Conservation (phyloP, 2,329 filamentous ascomycete genomes). For the Berkeleyomyces basicola region DNA sequence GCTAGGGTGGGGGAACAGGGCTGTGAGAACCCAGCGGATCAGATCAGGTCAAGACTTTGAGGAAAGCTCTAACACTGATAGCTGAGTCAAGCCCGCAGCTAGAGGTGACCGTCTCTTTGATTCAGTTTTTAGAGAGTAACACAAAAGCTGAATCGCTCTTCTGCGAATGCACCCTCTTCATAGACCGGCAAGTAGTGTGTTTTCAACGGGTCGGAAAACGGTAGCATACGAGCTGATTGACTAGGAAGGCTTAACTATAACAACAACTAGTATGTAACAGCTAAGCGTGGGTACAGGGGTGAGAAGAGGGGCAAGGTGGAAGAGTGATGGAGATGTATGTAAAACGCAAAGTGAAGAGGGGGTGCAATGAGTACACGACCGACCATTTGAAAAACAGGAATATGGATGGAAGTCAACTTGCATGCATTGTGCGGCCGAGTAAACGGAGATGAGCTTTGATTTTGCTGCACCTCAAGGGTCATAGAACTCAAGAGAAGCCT, state of each 20-base stretch:
- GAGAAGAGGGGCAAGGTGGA: neutral
- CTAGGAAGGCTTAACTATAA: neutral
- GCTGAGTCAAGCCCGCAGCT: neutral
- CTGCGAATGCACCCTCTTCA: neutral
- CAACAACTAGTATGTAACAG: neutral
- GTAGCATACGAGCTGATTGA: neutral
- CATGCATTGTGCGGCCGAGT: conserved; percentile 1
- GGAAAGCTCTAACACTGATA: neutral
- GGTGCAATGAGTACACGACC: neutral
- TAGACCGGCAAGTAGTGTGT: neutral
- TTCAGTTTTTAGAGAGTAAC: neutral
- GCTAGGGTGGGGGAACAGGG: neutral
- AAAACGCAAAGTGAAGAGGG: neutral
- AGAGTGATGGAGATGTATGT: neutral
- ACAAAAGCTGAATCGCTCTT: neutral
- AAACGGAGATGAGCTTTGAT: neutral
- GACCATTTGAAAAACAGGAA: neutral
- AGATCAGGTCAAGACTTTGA: neutral
- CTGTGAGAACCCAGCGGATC: neutral
- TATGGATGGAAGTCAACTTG: neutral
- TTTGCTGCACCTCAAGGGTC: neutral
- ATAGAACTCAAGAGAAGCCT: neutral
- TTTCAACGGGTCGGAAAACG: neutral
- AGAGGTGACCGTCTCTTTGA: neutral
- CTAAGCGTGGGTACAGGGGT: neutral